Percentiles rank a stretch among this genome's conserved stretches.
phyloP scores from a whole-genome alignment of 2,329 filamentous ascomycete genomes.

The Incumbomyces delicatus region DNA sequence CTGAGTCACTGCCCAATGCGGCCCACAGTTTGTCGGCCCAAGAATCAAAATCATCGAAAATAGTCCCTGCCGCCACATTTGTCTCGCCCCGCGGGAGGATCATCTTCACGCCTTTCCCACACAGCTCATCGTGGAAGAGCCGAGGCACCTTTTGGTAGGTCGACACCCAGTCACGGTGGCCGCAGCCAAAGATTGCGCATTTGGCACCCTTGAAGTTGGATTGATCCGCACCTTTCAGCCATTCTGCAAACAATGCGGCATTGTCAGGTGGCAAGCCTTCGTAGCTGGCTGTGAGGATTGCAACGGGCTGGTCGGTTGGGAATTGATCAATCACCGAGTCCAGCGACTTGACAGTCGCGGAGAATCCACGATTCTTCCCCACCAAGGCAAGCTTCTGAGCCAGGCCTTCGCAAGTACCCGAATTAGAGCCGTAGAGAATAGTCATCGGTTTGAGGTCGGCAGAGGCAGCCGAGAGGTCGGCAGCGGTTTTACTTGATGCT shows the following conservation, averaged over 20 bases:
- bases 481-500: neutral
- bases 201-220: slow-evolving; percentile 46
- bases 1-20: slow-evolving; percentile 33
- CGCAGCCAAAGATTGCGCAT: slow-evolving; percentile 63
- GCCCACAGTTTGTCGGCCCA: slow-evolving; percentile 56
- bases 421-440: slow-evolving; percentile 66
- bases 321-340: slow-evolving; percentile 54
- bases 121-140: slow-evolving; percentile 47
- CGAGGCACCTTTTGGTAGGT: slow-evolving; percentile 62
- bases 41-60: slow-evolving; percentile 58
- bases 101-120: slow-evolving; percentile 40
- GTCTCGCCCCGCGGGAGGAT: slow-evolving; percentile 38
- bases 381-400: slow-evolving; percentile 53
- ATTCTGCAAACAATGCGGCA: slow-evolving; percentile 56
- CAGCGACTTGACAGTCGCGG: slow-evolving; percentile 45
- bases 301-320: slow-evolving; percentile 50
- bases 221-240: slow-evolving; percentile 48
- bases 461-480: neutral
- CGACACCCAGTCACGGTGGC: slow-evolving; percentile 42
- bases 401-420: slow-evolving; percentile 63
- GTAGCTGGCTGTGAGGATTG: slow-evolving; percentile 62
- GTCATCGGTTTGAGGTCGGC: slow-evolving; percentile 41
- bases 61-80: slow-evolving; percentile 54
- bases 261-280: slow-evolving; percentile 68
- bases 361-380: slow-evolving; percentile 51